A percentile compares a stretch with the other conserved stretches of the same genome.
Conservation (phyloP, 106 monocot species). For the Acorus calamus region DNA sequence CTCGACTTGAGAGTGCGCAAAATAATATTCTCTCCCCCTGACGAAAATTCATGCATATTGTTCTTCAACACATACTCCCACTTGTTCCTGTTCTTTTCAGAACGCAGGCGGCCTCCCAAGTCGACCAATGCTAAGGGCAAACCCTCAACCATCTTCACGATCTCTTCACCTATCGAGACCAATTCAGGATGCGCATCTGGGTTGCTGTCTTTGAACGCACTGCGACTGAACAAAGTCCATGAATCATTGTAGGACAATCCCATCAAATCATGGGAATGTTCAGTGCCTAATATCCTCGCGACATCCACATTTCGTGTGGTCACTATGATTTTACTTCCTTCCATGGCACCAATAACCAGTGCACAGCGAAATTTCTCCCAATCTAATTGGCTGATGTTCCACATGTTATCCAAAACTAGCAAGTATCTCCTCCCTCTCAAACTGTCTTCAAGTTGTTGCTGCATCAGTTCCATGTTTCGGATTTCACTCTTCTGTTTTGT, state of each 20-base stretch:
- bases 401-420: too few relatives aligned
- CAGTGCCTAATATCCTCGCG: conserved; percentile 9
- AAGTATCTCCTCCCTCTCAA: too few relatives aligned
- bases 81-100: conserved; percentile 3
- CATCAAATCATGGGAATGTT: not conserved
- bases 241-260: conserved; percentile 8
- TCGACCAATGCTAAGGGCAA: conserved; percentile 22
- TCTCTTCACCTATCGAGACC: conserved; percentile 13
- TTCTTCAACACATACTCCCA: conserved; percentile 25
- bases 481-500: too few relatives aligned
- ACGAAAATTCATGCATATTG: conserved; percentile 16
- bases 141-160: conserved; percentile 18
- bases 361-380: too few relatives aligned
- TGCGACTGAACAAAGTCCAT: conserved; percentile 5
- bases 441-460: too few relatives aligned
- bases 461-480: too few relatives aligned
- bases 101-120: conserved; percentile 12
- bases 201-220: conserved; percentile 14
- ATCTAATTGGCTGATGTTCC: too few relatives aligned
- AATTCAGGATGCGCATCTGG: too few relatives aligned
- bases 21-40: conserved; percentile 7
- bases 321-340: conserved; percentile 9
- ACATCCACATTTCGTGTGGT: conserved; percentile 11
- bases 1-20: conserved; percentile 17
- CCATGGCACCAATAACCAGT: too few relatives aligned